Base-by-base conservation (phyloP, 2,329 filamentous ascomycete species). In the Amphichorda felina region DNA sequence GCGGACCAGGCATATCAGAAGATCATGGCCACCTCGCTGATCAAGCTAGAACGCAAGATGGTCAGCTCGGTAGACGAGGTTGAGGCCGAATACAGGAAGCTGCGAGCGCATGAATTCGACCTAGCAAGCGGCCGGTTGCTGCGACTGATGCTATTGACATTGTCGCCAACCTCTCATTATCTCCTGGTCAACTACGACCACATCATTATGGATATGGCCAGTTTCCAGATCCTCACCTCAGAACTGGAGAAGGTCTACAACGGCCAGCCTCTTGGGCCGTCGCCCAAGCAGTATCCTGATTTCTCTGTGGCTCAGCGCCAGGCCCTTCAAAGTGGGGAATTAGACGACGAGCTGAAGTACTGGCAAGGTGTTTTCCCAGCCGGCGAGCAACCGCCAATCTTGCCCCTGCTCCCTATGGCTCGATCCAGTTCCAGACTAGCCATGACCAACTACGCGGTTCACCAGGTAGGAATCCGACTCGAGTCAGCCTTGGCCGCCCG, bases 151-250 rank as follows among this genome's bases (percentile, higher is more conserved):
- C 45, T 67, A 2, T 45, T 68, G 4, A 46, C 57, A 1, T 45
- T 51, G 9, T 53, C 50, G 0, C 40, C 47, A 2, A 48, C 45
- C 0, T 36, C 41, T 7, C 60, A 68, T 40, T 60, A 51, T 41
- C 40, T 72, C 2, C 32, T 74, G 1, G 38, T 72, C 10, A 53
- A 50, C 5, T 58, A 56, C 29, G 68, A 72, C 40, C 68, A 72
- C 43, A 70, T 73, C 26, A 51, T 56, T 29, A 60, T 72, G 55
- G 70, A 74, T 40, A 66, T 62, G 2, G 42, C 62, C 25, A 66
- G 65, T 34, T 59, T 58, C 9, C 45, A 62, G 17, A 42, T 70
- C 4, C 48, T 73, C 22, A 41, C 68, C 15, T 30, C 42, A 1
- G 66, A 72, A 28, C 41, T 72, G 17, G 51, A 64, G 17, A 56